Base-by-base conservation (phyloP, 2,329 filamentous ascomycete genomes). In the Hypocreales sp. region DNA sequence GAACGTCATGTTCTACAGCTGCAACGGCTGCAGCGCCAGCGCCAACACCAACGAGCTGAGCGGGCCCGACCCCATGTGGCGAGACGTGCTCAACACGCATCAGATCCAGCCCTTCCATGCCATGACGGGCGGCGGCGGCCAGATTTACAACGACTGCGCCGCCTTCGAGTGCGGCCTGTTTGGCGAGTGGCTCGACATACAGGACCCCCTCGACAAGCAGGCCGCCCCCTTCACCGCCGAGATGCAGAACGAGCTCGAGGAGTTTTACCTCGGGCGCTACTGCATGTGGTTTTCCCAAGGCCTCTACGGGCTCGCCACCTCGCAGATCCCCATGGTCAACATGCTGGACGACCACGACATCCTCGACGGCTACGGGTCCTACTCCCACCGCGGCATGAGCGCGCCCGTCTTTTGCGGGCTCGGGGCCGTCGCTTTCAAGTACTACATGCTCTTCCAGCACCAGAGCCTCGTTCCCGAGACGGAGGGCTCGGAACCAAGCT, bases 1-100 rank as follows among this genome's bases (percentile, higher is more conserved):
- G 90, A 94, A 95, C 55, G 81, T 94, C 48, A 93, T 95, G 84
- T 98, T 94, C 56, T 72, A 95, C 57, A 93, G 80, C 48, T 93
- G 90, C 59, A 98, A 98, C 48, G 90, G 92, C 2, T 98, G 98
- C 59, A 87, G 82, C 40, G 51, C 78, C 27, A 78, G 70, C 31
- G 79, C 80, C 15, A 75, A 92, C 35, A 59, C 83, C 0, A 67
- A 92, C 45, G 65, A 75, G 24, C 78, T 94, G 47, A 90, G 78
- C 44, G 90, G 90, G 0, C 90, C 92, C 1, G 90, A 98, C 53
- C 90, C 90, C 2, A 66, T 98, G 54, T 98, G 92, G 90, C 77
- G 87, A 30, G 90, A 98, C 48, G 83, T 95, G 5, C 61, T 95
- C 35, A 94, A 94, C 48, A 81, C 63, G 14, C 90, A 98, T 46